Evolutionary conservation across 805 yeast species (phyloP), one percentile per base, ranked within the genome.

Genomic region (Pichia californica): DNA sequence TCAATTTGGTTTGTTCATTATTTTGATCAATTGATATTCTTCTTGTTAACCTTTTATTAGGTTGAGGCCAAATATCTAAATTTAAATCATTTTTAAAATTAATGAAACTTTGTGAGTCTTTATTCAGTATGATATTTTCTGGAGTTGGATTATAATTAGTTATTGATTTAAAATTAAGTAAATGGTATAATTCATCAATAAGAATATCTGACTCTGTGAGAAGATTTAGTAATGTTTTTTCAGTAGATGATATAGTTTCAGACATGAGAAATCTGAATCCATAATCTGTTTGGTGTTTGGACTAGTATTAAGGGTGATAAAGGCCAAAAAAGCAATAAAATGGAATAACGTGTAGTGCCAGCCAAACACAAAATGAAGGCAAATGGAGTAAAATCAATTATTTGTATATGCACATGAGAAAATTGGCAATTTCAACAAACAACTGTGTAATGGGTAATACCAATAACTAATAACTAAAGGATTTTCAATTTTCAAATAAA

Each of bases 151-250:
- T 74, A 74, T 80, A 83, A 16, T 75, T 76, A 0, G 71, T 75
- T 34, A 82, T 57, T 0, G 86, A 77, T 18, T 78, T 76, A 55
- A 73, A 83, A 51, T 79, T 76, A 44, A 70, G 64, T 23, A 83
- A 60, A 55, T 83, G 87, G 52, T 77, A 82, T 16, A 83, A 61
- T 54, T 83, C 88, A 48, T 78, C 76, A 0, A 76, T 36, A 16
- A 44, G 16, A n/a, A 44, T 40, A 40, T 36, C 38, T 10, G 43
- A 38, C 9, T 44, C 47, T 27, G 43, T 41, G 14, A 44, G 30
- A 16, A 44, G 14, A 9, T 40, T 33, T 25, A 44, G n/a, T 33
- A 44, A 14, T 14, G 39, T 19, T 5, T 13, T 5, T 33, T 44
- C 47, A 3, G 27, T 40, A 19, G 29, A 21, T 7, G 47, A 44